Evolutionary conservation across 495 filamentous ascomycete species (phyloP), one percentile per base, ranked within the genome.

Genomic region (Aspergillus saccharolyticus): DNA sequence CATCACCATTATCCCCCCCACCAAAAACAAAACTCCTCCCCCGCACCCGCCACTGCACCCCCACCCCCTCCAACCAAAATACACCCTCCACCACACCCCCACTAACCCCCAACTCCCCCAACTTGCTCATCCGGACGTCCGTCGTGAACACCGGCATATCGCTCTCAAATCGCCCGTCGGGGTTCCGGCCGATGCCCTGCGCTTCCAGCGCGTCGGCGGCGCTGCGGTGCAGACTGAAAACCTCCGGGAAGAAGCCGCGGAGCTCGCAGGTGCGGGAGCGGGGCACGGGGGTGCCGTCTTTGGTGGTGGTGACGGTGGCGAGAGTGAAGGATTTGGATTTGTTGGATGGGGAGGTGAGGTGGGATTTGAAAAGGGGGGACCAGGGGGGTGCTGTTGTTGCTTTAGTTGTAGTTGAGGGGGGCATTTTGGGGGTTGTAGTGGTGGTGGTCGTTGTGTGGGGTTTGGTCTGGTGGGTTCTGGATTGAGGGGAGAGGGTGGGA

Each of bases 91-190:
- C 83, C 0, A 78, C 78, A 20, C 83, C 85, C 0, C 87, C 89
- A 6, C 68, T 69, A 9, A 42, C 53, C 15, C 62, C 56, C 0
- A 97, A 61, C 67, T 97, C 86, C 3, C 70, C 70, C 2, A 85
- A 75, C 75, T 98, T 98, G 30, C 85, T 79, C 89, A 91, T 96
- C 12, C 94, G 80, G 10, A 81, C 79, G 68, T 98, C 94, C 0
- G 92, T 96, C 0, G 93, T 97, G 58, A 97, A 86, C 1, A 88
- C 84, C 4, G 85, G 77, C 56, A 90, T 70, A 61, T 97, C 91
- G 53, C 82, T 89, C 50, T 88, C 85, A 66, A 78, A 96, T 0
- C n/a, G n/a, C n/a, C 84, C 62, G 10, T 62, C 57, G 9, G 86
- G 84, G 68, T 97, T 97, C 20, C 61, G 43, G 58, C 74, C 64